phyloP scores from a whole-genome alignment of 805 yeast species.

The Saturnispora ahearnii region DNA sequence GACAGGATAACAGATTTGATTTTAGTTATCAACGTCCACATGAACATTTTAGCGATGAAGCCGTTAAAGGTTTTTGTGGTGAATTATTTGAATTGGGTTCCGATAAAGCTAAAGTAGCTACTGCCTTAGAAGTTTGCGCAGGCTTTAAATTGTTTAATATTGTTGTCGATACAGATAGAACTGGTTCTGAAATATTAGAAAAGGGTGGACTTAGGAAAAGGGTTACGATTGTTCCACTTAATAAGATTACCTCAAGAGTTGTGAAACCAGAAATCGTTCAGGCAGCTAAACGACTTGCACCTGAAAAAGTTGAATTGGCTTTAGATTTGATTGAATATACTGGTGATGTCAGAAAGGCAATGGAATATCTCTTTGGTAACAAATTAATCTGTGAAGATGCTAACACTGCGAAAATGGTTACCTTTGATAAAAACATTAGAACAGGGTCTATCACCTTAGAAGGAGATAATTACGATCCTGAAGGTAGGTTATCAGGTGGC shows the following conservation, averaged over 20 bases:
- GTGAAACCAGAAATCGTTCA: slow-evolving; percentile 44
- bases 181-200: slow-evolving; percentile 77
- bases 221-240: slow-evolving; percentile 87
- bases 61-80: slow-evolving; percentile 86
- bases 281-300: slow-evolving; percentile 68
- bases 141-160: slow-evolving; percentile 87
- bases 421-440: slow-evolving; percentile 74
- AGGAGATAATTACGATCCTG: slow-evolving; percentile 94
- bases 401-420: slow-evolving; percentile 78
- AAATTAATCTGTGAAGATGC: slow-evolving; percentile 86
- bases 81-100: slow-evolving; percentile 57
- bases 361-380: slow-evolving; percentile 86
- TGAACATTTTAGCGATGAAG: slow-evolving; percentile 45
- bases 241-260: slow-evolving; percentile 61
- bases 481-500: slow-evolving; percentile 95
- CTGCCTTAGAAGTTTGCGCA: slow-evolving; percentile 88
- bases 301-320: slow-evolving; percentile 85
- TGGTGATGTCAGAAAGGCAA: slow-evolving; percentile 61
- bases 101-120: slow-evolving; percentile 49
- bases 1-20: slow-evolving; percentile 65
- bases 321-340: slow-evolving; percentile 71
- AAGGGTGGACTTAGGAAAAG: slow-evolving; percentile 69
- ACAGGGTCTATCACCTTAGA: slow-evolving; percentile 80
- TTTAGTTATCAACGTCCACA: slow-evolving; percentile 63
- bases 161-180: slow-evolving; percentile 78